Evolutionary conservation across 345 rosid genomes (phyloP).

Genomic region (Heritiera fomes): DNA sequence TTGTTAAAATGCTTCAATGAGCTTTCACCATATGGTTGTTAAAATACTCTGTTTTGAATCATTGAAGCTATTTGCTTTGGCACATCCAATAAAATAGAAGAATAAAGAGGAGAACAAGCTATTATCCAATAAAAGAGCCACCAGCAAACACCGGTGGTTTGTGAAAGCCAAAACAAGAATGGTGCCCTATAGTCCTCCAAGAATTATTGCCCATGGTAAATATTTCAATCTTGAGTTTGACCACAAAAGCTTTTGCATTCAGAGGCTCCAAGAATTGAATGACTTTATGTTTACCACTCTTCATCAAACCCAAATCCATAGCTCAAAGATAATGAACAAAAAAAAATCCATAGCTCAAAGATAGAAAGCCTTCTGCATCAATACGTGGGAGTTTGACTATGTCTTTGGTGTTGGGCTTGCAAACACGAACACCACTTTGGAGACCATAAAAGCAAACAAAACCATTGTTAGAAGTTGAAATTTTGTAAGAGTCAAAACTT

Average conservation of each 20-base stretch:
- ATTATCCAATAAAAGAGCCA: conserved; percentile 24
- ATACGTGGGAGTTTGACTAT: background rate
- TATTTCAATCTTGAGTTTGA: background rate
- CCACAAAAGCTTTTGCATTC: too few relatives aligned
- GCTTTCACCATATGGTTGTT: too few relatives aligned
- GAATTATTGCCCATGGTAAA: conserved; percentile 9
- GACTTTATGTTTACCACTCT: background rate
- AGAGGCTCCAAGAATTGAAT: conserved; percentile 11
- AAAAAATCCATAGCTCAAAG: conserved; percentile 26
- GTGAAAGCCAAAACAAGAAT: background rate
- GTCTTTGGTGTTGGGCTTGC: conserved; percentile 19
- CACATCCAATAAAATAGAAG: background rate
- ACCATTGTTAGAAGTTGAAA: conserved; percentile 29
- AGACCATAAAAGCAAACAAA: conserved; percentile 26
- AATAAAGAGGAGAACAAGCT: background rate
- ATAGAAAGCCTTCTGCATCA: background rate
- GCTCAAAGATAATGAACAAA: conserved; percentile 16
- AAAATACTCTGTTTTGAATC: too few relatives aligned
- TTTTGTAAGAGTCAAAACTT: conserved; percentile 5
- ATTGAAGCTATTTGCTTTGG: background rate
- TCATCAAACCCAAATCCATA: conserved; percentile 31
- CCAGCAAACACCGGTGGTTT: conserved; percentile 19
- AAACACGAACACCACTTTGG: conserved; percentile 11
- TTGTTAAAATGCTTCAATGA: too few relatives aligned
- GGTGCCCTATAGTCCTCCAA: conserved; percentile 5